Evolutionary conservation across 2,329 filamentous ascomycete species (phyloP).

Genomic region (Diaporthe caulivora): DNA sequence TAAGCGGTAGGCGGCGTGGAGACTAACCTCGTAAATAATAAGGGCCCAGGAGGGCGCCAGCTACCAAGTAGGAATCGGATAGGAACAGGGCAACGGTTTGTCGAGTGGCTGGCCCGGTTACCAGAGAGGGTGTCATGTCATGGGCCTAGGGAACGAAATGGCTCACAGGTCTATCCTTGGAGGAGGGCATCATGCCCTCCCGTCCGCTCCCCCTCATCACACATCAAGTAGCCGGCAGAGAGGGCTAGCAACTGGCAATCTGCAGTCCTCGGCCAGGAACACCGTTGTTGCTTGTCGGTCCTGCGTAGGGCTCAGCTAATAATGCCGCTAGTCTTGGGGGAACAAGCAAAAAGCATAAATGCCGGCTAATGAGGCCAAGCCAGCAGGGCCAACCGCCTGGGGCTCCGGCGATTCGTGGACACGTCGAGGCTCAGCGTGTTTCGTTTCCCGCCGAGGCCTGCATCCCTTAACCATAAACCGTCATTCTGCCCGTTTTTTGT

Average conservation of each 20-base stretch:
- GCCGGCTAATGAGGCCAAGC: slow-evolving; percentile 32
- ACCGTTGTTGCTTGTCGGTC: not conserved
- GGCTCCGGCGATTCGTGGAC: slow-evolving; percentile 17
- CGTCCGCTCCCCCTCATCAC: not conserved
- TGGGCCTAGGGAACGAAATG: not conserved
- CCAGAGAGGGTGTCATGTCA: slow-evolving; percentile 22
- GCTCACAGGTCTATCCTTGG: slow-evolving; percentile 3
- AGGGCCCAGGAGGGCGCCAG: not conserved
- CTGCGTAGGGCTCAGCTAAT: slow-evolving; percentile 28
- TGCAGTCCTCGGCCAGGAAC: slow-evolving; percentile 2
- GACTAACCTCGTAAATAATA: not conserved
- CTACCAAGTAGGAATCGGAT: not conserved
- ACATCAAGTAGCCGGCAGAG: not conserved
- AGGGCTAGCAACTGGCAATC: not conserved
- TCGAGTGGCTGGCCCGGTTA: slow-evolving; percentile 4
- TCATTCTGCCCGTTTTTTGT: not conserved
- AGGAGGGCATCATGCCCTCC: not conserved
- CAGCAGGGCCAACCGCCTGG: slow-evolving; percentile 14
- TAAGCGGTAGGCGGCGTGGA: slow-evolving; percentile 17
- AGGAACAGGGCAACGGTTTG: not conserved
- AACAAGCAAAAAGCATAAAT: slow-evolving; percentile 18
- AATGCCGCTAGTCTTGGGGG: slow-evolving; percentile 27
- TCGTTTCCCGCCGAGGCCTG: slow-evolving; percentile 21
- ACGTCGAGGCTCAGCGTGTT: slow-evolving; percentile 22
- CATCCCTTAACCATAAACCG: not conserved